Evolutionary conservation across 495 filamentous ascomycete genomes (phyloP).

Genomic region (Lophiotrema nucula): DNA sequence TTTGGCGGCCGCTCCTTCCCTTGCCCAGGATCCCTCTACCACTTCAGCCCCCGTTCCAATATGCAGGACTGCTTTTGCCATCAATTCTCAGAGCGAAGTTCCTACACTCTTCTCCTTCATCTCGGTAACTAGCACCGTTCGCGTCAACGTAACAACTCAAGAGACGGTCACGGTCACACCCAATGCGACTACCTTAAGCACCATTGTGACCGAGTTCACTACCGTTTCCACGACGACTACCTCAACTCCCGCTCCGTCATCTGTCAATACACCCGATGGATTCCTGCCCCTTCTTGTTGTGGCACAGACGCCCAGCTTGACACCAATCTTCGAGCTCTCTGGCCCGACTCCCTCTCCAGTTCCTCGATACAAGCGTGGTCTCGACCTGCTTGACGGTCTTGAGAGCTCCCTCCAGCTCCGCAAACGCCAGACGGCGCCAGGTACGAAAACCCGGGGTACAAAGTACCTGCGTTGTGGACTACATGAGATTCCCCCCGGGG

Average conservation of each 20-base stretch:
- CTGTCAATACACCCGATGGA: neutral
- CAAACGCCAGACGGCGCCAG: slow-evolving; percentile 5
- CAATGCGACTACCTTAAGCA: neutral
- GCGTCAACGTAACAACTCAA: neutral
- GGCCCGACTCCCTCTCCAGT: neutral
- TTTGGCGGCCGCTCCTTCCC: slow-evolving; percentile 2
- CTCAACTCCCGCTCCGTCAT: neutral
- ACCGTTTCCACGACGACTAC: neutral
- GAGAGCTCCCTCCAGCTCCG: neutral
- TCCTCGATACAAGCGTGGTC: neutral
- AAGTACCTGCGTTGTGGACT: too few species aligned
- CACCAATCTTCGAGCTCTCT: neutral
- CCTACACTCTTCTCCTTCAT: slow-evolving; percentile 11
- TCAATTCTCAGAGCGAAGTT: neutral
- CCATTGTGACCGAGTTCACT: neutral
- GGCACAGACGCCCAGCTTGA: neutral
- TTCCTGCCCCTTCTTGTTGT: neutral
- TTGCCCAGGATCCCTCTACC: neutral
- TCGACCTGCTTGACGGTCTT: neutral
- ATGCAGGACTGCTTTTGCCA: slow-evolving; percentile 9
- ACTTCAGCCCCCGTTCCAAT: neutral
- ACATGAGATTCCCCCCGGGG: too few species aligned
- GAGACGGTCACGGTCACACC: slow-evolving; percentile 11
- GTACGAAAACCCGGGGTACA: too few species aligned
- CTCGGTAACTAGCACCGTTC: neutral